Conservation (phyloP, 306 rosid species). For the Fragaria ananassa region DNA sequence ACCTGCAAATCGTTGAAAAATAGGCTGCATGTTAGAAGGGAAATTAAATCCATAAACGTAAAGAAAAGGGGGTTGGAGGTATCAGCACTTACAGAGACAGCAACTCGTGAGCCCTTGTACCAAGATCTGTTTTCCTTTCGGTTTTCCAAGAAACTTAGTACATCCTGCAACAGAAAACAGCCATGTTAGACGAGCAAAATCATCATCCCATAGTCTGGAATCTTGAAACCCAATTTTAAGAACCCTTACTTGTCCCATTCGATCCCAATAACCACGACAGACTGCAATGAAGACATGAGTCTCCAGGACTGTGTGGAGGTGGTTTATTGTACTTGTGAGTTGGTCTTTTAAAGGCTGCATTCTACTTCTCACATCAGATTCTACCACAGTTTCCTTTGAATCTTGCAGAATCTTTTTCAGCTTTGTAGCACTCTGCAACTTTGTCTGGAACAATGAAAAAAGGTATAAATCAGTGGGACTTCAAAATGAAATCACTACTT, state of each 20-base stretch:
- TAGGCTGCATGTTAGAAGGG: slow-evolving; percentile 15
- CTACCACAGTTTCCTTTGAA: slow-evolving; percentile 74
- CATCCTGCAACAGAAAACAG: slow-evolving; percentile 55
- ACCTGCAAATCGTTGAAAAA: slow-evolving; percentile 38
- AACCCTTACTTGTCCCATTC: slow-evolving; percentile 79
- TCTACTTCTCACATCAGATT: slow-evolving; percentile 73
- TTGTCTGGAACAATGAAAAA: slow-evolving; percentile 53
- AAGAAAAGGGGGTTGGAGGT: not conserved
- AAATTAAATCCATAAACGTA: not conserved
- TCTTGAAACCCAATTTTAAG: slow-evolving; percentile 7
- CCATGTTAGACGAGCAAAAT: slow-evolving; percentile 4
- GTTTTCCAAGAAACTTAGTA: slow-evolving; percentile 89
- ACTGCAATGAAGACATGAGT: slow-evolving; percentile 72
- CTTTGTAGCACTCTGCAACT: slow-evolving; percentile 80
- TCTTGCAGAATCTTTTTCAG: slow-evolving; percentile 94
- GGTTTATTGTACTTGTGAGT: slow-evolving; percentile 60
- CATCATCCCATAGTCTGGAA: not conserved
- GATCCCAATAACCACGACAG: slow-evolving; percentile 95
- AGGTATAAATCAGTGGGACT: slow-evolving; percentile 19
- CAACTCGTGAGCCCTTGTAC: slow-evolving; percentile 91
- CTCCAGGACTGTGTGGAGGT: slow-evolving; percentile 64
- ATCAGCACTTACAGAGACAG: slow-evolving; percentile 65
- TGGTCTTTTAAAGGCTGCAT: slow-evolving; percentile 85
- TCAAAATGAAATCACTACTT: slow-evolving; percentile 10
- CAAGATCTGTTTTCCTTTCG: slow-evolving; percentile 87